These are phyloP conservation scores for Panicum hallii DNA, from an alignment of 202 grass and related monocot species.

Conservation along the genomic window DNA sequence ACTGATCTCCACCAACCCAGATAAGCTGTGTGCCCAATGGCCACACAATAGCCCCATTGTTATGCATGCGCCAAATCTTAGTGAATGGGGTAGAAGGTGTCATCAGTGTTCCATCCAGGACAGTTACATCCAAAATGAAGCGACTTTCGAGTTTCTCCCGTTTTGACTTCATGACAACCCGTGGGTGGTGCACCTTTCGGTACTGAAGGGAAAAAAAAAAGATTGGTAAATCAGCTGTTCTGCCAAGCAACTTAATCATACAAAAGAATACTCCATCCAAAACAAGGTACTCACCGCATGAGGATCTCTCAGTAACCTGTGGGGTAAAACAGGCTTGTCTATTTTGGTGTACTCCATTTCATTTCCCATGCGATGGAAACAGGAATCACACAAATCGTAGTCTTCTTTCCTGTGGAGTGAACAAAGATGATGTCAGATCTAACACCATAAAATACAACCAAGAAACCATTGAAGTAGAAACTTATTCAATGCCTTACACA, in stretches of 20 bases:
- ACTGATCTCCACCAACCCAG: slow-evolving; percentile 81
- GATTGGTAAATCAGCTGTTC: background rate
- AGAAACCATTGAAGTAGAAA: slow-evolving; percentile 25
- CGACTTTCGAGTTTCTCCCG: slow-evolving; percentile 73
- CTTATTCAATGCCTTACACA: slow-evolving; percentile 63
- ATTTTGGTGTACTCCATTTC: slow-evolving; percentile 64
- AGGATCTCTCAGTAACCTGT: slow-evolving; percentile 44
- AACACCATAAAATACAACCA: background rate
- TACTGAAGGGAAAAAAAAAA: slow-evolving; percentile 40
- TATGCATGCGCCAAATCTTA: slow-evolving; percentile 90
- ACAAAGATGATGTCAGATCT: slow-evolving; percentile 31
- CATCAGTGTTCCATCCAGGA: slow-evolving; percentile 80
- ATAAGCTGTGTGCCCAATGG: slow-evolving; percentile 75
- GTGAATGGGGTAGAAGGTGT: slow-evolving; percentile 68
- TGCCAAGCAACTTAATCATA: slow-evolving; percentile 10
- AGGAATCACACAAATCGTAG: slow-evolving; percentile 72
- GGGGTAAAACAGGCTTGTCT: slow-evolving; percentile 53
- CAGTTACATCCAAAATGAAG: slow-evolving; percentile 85
- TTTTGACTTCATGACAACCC: slow-evolving; percentile 51
- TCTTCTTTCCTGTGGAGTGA: slow-evolving; percentile 69
- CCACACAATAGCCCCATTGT: slow-evolving; percentile 79
- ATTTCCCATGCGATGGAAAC: slow-evolving; percentile 68
- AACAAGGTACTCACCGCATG: slow-evolving; percentile 33
- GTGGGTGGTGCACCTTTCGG: slow-evolving; percentile 49
- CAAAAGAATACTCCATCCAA: background rate